These are phyloP conservation scores for Platismatia glauca DNA, from an alignment of 495 filamentous ascomycete genomes.

Conservation along the genomic window DNA sequence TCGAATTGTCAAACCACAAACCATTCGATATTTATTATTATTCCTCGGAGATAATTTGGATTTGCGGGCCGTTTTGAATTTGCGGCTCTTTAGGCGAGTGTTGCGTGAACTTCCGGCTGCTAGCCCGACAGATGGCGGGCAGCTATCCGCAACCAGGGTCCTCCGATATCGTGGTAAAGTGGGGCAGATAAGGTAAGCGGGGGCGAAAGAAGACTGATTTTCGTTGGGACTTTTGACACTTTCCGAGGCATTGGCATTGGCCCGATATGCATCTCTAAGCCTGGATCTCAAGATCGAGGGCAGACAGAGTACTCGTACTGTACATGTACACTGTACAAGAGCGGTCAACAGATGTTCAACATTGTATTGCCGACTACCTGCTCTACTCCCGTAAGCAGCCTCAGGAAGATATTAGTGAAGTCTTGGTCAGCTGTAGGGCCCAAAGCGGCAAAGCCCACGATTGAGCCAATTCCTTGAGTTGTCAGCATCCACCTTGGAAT, in stretches of 20 bases:
- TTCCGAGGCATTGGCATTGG: too few species aligned
- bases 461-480: not conserved
- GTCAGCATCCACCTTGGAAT: not conserved
- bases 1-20: too few species aligned
- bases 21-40: too few species aligned
- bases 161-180: not conserved
- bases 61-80: not conserved
- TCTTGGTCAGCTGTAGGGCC: not conserved
- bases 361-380: not conserved
- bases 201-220: not conserved
- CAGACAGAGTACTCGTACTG: not conserved
- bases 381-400: not conserved
- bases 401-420: too few species aligned
- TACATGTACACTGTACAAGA: too few species aligned
- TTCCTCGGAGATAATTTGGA: too few species aligned
- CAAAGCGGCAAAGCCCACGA: not conserved
- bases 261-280: too few species aligned
- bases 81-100: slow-evolving; percentile 2
- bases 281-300: not conserved
- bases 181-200: not conserved
- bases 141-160: not conserved
- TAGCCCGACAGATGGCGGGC: not conserved
- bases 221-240: too few species aligned
- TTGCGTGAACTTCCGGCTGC: not conserved
- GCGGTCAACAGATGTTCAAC: not conserved